Conservation (phyloP, 768 basidiomycete genomes). For the Tricholoma sp. region DNA sequence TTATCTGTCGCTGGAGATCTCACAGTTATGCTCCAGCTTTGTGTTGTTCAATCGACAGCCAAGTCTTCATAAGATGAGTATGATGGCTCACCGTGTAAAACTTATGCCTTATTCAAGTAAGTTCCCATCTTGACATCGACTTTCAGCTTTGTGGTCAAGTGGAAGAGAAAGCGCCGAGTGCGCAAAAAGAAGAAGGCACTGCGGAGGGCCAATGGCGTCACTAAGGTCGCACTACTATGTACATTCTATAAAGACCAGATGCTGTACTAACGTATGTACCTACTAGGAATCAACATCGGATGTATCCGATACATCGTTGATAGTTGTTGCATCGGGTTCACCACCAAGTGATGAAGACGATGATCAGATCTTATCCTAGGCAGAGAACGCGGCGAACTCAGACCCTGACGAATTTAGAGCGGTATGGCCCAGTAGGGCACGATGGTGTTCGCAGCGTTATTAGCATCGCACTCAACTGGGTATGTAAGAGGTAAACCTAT, state of each 20-base stretch:
- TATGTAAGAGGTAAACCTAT: too few species aligned
- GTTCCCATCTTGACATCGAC: conserved; percentile 30
- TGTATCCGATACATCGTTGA: background rate
- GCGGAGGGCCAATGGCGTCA: background rate
- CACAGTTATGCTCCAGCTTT: conserved; percentile 82
- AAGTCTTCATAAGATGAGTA: conserved; percentile 99
- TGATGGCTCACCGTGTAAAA: conserved; percentile 99
- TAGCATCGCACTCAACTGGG: too few species aligned
- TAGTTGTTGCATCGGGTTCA: background rate
- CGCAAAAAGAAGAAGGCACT: background rate
- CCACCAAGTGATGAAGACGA: too few species aligned
- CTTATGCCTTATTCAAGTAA: conserved; percentile 97
- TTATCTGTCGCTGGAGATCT: too few species aligned
- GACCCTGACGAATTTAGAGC: too few species aligned
- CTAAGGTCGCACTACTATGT: background rate
- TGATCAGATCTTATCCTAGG: too few species aligned
- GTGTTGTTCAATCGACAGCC: conserved; percentile 99
- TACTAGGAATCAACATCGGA: background rate
- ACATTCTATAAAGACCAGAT: background rate
- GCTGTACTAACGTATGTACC: too few species aligned
- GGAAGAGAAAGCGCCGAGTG: background rate
- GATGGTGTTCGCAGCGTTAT: too few species aligned
- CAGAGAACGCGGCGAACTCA: too few species aligned
- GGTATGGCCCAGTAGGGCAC: too few species aligned
- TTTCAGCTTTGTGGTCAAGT: background rate